These are phyloP conservation scores for Cercospora canescens DNA, from an alignment of 2,329 filamentous ascomycete genomes.

Conservation along the genomic window DNA sequence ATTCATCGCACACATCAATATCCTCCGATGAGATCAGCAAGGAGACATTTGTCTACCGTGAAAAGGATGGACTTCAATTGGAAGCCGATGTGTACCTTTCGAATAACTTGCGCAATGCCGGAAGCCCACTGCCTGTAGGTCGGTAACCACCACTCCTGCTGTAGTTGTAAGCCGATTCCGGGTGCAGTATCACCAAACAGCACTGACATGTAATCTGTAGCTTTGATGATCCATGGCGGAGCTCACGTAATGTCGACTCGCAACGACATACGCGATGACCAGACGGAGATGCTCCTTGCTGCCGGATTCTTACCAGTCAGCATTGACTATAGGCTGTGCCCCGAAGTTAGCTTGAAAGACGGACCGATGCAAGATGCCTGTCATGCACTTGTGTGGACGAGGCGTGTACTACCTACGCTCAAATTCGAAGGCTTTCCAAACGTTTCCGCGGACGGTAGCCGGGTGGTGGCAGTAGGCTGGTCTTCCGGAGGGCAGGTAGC, in stretches of 20 bases:
- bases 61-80: too few species aligned
- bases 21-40: too few species aligned
- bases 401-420: background rate
- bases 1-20: too few species aligned
- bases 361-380: constrained; percentile 13
- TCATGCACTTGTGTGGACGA: constrained; percentile 6
- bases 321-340: constrained; percentile 14
- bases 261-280: constrained; percentile 8
- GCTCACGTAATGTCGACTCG: constrained; percentile 11
- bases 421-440: background rate
- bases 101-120: too few species aligned
- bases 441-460: background rate
- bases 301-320: constrained; percentile 13
- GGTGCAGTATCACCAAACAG: background rate
- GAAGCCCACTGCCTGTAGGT: too few species aligned
- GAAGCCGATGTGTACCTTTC: too few species aligned
- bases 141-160: too few species aligned
- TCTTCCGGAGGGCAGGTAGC: constrained; percentile 12
- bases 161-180: too few species aligned
- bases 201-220: background rate
- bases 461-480: constrained; percentile 10
- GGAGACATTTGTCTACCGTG: too few species aligned
- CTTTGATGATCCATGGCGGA: constrained; percentile 15
- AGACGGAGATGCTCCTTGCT: constrained; percentile 3
- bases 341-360: constrained; percentile 5